Conservation (phyloP, 768 basidiomycete genomes). For the Collybia mongolica region DNA sequence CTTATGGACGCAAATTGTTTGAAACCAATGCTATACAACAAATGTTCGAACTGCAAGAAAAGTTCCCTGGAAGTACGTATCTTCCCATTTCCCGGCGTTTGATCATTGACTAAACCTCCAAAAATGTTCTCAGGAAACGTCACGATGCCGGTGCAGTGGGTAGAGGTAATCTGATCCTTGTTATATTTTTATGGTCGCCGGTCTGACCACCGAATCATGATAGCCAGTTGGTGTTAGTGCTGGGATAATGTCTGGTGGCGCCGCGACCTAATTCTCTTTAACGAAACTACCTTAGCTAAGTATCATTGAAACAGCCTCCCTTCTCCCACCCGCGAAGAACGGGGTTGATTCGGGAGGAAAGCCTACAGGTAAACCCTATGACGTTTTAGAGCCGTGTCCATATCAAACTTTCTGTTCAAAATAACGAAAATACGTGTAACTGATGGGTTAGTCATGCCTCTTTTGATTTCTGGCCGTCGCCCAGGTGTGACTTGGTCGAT, state of each 20-base stretch:
- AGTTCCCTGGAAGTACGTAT: conserved; percentile 24
- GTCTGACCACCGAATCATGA: background rate
- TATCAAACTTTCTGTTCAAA: conserved; percentile 26
- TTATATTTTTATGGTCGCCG: background rate
- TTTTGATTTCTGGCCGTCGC: conserved; percentile 37
- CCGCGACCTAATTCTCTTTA: background rate
- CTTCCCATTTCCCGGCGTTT: background rate
- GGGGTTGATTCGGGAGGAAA: conserved; percentile 19
- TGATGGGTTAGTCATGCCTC: conserved; percentile 41
- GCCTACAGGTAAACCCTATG: conserved; percentile 19
- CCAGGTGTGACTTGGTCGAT: conserved; percentile 14
- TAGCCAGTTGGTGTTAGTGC: conserved; percentile 20
- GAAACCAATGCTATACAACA: conserved; percentile 26
- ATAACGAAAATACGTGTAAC: conserved; percentile 46
- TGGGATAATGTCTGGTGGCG: conserved; percentile 17
- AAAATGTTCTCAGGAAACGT: conserved; percentile 11
- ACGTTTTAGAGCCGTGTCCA: background rate
- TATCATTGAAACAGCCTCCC: conserved; percentile 36
- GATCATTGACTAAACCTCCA: background rate
- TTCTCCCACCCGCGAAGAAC: conserved; percentile 31
- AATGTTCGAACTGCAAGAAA: conserved; percentile 25
- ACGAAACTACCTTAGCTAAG: conserved; percentile 4
- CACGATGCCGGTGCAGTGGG: conserved; percentile 21
- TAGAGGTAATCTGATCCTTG: conserved; percentile 8
- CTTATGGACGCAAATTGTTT: conserved; percentile 28